phyloP scores from a whole-genome alignment of 441 rosid genomes.

The Pelargonium exstipulatum region DNA sequence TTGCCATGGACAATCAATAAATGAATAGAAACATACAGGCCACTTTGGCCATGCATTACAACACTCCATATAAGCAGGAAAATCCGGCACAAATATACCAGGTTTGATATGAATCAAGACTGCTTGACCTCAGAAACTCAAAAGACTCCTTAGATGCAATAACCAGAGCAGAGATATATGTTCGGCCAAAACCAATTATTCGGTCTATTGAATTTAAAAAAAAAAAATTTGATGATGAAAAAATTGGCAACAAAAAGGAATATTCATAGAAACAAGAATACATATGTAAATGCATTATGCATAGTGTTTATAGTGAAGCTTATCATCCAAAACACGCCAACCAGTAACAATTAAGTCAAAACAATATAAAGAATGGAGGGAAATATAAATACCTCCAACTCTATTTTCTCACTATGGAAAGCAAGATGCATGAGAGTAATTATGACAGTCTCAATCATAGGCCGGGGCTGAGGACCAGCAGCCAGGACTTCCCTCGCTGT shows the following conservation, averaged over 20 bases:
- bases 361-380: neutral
- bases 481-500: conserved; percentile 69
- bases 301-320: neutral
- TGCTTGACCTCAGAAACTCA: neutral
- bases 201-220: neutral
- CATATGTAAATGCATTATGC: neutral
- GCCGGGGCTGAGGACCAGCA: conserved; percentile 72
- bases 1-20: conserved; percentile 20
- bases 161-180: neutral
- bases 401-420: conserved; percentile 78
- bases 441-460: conserved; percentile 66
- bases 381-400: conserved; percentile 60
- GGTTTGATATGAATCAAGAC: conserved; percentile 9
- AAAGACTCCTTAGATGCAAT: neutral
- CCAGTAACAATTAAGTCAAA: conserved; percentile 4
- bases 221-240: neutral
- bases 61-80: neutral
- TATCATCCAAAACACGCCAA: neutral
- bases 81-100: neutral
- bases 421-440: conserved; percentile 91
- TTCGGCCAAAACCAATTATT: neutral
- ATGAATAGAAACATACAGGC: conserved; percentile 8
- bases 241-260: neutral
- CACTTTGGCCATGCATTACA: neutral
- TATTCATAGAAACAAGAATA: neutral